phyloP scores from a whole-genome alignment of 768 basidiomycete species.

The Auriculariales sp. region DNA sequence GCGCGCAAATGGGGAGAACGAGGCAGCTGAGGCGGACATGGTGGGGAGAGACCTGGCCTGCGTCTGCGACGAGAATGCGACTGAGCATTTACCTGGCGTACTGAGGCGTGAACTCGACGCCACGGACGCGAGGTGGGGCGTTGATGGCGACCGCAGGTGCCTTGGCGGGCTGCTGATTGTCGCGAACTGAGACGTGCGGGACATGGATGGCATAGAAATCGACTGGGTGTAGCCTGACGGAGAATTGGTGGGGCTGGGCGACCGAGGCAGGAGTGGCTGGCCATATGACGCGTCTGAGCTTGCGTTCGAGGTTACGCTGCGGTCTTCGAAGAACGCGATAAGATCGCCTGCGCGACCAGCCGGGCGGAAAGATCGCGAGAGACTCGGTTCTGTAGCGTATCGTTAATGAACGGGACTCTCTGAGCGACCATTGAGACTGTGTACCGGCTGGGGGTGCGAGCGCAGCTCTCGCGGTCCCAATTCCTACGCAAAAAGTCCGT shows the following conservation, averaged over 20 bases:
- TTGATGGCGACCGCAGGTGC: constrained; percentile 1
- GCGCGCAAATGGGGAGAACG: constrained; percentile 16
- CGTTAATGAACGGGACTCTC: constrained; percentile 34
- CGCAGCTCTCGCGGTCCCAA: neutral
- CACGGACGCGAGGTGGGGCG: neutral
- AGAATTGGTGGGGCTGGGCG: constrained; percentile 10
- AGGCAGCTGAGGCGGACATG: constrained; percentile 34
- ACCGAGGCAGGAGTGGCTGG: constrained; percentile 17
- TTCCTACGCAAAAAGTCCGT: neutral
- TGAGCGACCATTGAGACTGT: too few relatives aligned
- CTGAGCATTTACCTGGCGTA: constrained; percentile 31
- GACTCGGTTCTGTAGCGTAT: constrained; percentile 40
- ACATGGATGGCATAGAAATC: constrained; percentile 26
- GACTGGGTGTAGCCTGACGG: constrained; percentile 23
- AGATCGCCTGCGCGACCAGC: constrained; percentile 51
- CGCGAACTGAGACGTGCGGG: constrained; percentile 21
- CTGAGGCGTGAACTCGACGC: constrained; percentile 27
- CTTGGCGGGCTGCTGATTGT: constrained; percentile 16
- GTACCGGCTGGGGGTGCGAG: constrained; percentile 28
- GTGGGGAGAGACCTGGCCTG: constrained; percentile 11
- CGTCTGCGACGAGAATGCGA: constrained; percentile 14
- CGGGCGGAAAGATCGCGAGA: constrained; percentile 28
- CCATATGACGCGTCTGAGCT: constrained; percentile 35
- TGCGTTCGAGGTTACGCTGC: constrained; percentile 25
- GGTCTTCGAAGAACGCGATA: constrained; percentile 59